Percentiles rank a stretch among this genome's conserved stretches.
These are phyloP conservation scores for Cynanchum wilfordii DNA, from an alignment of 257 asterid genomes.

Conservation along the genomic window DNA sequence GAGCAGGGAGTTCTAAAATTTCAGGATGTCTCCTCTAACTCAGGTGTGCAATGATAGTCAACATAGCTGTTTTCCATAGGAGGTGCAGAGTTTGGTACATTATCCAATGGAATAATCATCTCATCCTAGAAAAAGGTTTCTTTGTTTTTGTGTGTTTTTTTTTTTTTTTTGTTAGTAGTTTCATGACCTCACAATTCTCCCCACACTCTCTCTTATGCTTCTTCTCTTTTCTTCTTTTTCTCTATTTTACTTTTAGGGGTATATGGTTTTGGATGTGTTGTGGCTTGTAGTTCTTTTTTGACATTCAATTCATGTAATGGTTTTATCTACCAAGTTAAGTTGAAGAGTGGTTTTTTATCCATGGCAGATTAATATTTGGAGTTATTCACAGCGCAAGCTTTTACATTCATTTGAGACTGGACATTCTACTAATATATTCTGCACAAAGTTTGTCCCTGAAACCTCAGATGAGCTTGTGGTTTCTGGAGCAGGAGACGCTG, in stretches of 20 bases:
- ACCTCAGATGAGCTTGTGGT: conserved; percentile 88
- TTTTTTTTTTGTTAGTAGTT: background rate
- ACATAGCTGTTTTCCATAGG: background rate
- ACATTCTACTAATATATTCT: conserved; percentile 88
- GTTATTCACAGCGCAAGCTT: conserved; percentile 61
- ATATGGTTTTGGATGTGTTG: background rate
- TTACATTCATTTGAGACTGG: conserved; percentile 90
- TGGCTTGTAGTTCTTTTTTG: background rate
- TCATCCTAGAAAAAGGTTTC: background rate
- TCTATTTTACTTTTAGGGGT: background rate
- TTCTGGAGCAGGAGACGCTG: conserved; percentile 99
- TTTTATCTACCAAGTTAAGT: background rate
- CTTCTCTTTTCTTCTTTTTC: background rate
- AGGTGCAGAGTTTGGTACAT: background rate
- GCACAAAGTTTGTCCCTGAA: conserved; percentile 92
- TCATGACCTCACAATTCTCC: background rate
- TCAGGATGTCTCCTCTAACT: background rate
- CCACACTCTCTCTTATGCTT: background rate
- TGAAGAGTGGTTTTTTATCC: conserved; percentile 11
- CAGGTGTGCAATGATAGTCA: background rate
- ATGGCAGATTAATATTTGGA: conserved; percentile 91
- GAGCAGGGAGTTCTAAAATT: background rate
- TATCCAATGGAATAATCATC: background rate
- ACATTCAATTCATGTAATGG: background rate
- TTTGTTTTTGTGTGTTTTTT: background rate